Evolutionary conservation across 805 yeast genomes (phyloP), one percentile per base, ranked within the genome.

Genomic region (Myxozyma sirexii): DNA sequence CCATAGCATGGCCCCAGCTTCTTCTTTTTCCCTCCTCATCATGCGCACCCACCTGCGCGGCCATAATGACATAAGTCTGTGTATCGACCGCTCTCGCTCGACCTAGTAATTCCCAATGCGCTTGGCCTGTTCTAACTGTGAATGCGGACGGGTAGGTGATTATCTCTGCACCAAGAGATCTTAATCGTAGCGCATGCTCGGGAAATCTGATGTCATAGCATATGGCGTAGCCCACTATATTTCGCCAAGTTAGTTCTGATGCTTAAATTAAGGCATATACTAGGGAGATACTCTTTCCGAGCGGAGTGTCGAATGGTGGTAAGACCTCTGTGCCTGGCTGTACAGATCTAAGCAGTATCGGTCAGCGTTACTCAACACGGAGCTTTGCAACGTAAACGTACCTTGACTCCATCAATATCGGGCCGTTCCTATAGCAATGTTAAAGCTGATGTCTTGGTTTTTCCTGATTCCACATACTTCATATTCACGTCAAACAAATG

Each of bases 151-250:
- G 98, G 68, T 77, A 93, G 2, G 91, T 82, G n/a, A 94, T 66
- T 29, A 93, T 75, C 56, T 89, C 80, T 0, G 97, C 96, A 1
- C 97, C 97, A 7, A 63, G 56, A 13, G 56, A 26, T 17, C 70
- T 59, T 37, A 88, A 74, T 42, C 85, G 74, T 31, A 87, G 68
- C 1, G 94, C 84, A 50, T 87, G 75, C 70, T 91, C 96, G 0
- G 97, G 96, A 70, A 90, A 89, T 64, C 97, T 77, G 39, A 90
- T 83, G 73, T 90, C 98, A 72, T 88, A 91, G 72, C 97, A 93
- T 35, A 89, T 87, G 1, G 84, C 87, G 10, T 82, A 72, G 0
- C 96, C 96, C 4, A 90, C 74, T 54, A 38, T 1, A 15, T 21
- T 17, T 21, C 15, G 44, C n/a, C n/a, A n/a, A n/a, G n/a, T 46